Percentiles rank a stretch among this genome's conserved stretches.
Conservation (phyloP, 2,329 filamentous ascomycete genomes). For the Gaeumannomyces tritici region DNA sequence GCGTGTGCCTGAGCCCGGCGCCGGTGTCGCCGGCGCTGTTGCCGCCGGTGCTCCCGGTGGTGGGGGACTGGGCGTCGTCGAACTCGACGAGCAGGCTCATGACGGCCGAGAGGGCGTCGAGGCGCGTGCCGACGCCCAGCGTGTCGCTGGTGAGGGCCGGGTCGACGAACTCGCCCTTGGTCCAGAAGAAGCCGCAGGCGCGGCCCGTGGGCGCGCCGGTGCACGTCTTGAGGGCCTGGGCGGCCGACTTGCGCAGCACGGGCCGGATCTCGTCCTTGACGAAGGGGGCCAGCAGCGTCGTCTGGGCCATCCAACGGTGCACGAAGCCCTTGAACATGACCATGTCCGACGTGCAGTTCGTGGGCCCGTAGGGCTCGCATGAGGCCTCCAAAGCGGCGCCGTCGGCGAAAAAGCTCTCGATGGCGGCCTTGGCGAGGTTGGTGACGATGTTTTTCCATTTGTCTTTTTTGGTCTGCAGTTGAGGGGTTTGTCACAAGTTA, state of each 20-base stretch:
- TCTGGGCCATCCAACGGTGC: conserved; percentile 50
- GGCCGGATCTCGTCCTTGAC: conserved; percentile 43
- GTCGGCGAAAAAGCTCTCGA: conserved; percentile 51
- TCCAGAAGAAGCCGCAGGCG: conserved; percentile 54
- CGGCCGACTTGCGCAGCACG: conserved; percentile 43
- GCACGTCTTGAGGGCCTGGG: conserved; percentile 47
- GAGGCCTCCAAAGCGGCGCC: conserved; percentile 56
- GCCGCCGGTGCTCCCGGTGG: conserved; percentile 34
- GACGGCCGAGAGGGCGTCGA: conserved; percentile 57
- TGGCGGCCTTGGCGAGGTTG: conserved; percentile 41
- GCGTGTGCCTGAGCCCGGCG: conserved; percentile 25
- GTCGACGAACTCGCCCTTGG: conserved; percentile 14
- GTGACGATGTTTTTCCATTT: conserved; percentile 45
- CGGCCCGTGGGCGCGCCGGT: conserved; percentile 44
- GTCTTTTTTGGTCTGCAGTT: neutral
- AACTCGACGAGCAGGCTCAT: conserved; percentile 46
- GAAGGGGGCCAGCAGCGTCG: conserved; percentile 54
- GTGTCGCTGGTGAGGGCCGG: conserved; percentile 24
- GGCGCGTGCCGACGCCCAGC: conserved; percentile 58
- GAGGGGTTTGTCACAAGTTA: too few relatives aligned
- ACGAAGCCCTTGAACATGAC: conserved; percentile 56
- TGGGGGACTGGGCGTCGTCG: conserved; percentile 24
- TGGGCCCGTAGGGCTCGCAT: conserved; percentile 38
- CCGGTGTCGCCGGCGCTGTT: conserved; percentile 36
- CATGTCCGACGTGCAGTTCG: conserved; percentile 51